These are phyloP conservation scores for Pleomassaria siparia DNA, from an alignment of 2,329 filamentous ascomycete genomes.

Conservation along the genomic window DNA sequence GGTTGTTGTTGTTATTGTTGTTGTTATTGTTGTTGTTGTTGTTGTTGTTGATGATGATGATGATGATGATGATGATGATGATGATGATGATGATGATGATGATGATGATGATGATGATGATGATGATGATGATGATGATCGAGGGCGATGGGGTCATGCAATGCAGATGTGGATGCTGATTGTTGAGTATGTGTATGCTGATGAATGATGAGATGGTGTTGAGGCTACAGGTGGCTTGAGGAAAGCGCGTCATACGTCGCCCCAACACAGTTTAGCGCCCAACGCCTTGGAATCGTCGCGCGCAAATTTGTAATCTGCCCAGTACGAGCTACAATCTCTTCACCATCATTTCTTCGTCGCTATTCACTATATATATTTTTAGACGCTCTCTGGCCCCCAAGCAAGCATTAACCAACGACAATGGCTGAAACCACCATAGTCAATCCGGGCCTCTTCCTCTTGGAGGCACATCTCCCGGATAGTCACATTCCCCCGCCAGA, in stretches of 20 bases:
- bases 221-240: too few relatives aligned
- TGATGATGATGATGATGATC: background rate
- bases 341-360: background rate
- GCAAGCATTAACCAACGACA: slow-evolving; percentile 6
- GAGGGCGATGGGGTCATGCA: background rate
- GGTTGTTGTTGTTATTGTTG: background rate
- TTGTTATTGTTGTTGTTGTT: too few relatives aligned
- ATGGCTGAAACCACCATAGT: slow-evolving; percentile 17
- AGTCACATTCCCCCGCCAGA: slow-evolving; percentile 24
- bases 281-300: background rate
- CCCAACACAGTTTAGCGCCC: background rate
- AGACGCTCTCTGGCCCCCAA: slow-evolving; percentile 1
- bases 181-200: background rate
- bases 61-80: background rate
- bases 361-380: background rate
- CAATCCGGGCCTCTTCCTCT: slow-evolving; percentile 31
- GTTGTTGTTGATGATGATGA: background rate
- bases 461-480: slow-evolving; percentile 18
- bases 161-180: too few relatives aligned
- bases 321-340: background rate
- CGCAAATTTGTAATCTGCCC: background rate
- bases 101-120: background rate
- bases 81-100: background rate
- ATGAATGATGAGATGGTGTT: background rate
- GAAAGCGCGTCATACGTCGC: background rate